Evolutionary conservation across 352 stramenopile species (phyloP), one percentile per base, ranked within the genome.

Genomic region (Nothophytophthora sp.): DNA sequence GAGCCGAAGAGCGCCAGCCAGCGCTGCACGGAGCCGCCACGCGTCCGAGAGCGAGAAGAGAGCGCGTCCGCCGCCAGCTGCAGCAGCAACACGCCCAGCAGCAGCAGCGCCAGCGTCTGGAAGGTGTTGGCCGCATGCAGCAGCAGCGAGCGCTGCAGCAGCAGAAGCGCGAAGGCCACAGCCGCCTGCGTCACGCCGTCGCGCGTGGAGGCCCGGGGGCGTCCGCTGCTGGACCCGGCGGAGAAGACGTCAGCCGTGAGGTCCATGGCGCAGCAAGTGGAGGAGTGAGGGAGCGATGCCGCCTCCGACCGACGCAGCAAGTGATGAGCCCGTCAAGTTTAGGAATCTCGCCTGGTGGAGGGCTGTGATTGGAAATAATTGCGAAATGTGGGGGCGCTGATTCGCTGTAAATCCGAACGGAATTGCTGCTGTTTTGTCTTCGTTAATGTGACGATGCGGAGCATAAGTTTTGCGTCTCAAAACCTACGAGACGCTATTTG

Each of bases 71-170:
- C 22, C 12, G 33, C 43, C 13, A 65, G 37, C 8, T 76, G 50
- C 24, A 66, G 40, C 29, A 58, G 47, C 19, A 81, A 53, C 11
- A 65, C 34, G 3, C 51, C 51, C 20, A 61, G 27, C 32, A 81
- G 50, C 33, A 73, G 28, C 25, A 66, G 62, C 22, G 58, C 63
- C 37, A 86, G 37, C 37, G 49, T 40, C 19, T 44, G 56, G 29
- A 76, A 81, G 41, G 67, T 56, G 35, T 52, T 52, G 32, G 55
- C 51, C 8, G 51, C 13, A 34, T 63, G 49, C 15, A 62, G 35
- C 10, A 73, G 44, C 20, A 69, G 39, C 4, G 42, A 41, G 15
- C 23, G 43, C 8, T 67, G 41, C n/a, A 67, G 30, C 10, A 38
- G 22, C 10, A 76, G 51, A 9, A 60, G 38, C 33, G 46, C 35